These are phyloP conservation scores for Aspergillus aculeatus DNA, from an alignment of 2,329 filamentous ascomycete species.

Conservation along the genomic window DNA sequence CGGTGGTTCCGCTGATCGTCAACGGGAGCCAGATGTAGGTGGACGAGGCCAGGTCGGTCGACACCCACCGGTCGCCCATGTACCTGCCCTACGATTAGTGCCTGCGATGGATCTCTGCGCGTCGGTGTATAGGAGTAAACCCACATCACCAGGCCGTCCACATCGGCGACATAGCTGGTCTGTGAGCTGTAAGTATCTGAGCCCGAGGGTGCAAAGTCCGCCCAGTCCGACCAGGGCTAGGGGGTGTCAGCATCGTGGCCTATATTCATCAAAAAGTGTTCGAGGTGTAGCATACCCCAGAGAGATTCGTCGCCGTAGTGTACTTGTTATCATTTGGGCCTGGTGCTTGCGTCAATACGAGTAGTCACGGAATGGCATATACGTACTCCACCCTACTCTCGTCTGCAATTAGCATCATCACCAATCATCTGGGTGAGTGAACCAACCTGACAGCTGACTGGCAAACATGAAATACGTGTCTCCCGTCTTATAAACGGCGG, in stretches of 20 bases:
- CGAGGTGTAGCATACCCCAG: constrained; percentile 38
- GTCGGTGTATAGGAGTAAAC: constrained; percentile 39
- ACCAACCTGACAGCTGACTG: constrained; percentile 47
- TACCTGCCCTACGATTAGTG: constrained; percentile 39
- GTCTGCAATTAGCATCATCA: neutral
- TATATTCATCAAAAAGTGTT: too few relatives aligned
- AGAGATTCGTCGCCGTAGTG: constrained; percentile 56
- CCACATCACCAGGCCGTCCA: constrained; percentile 32
- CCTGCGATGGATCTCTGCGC: neutral
- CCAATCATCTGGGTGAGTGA: rapidly evolving
- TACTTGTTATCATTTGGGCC: constrained; percentile 58
- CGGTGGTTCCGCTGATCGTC: constrained; percentile 9
- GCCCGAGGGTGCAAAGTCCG: constrained; percentile 55
- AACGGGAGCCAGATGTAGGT: constrained; percentile 67
- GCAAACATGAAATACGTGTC: constrained; percentile 66
- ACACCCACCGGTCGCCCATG: constrained; percentile 67
- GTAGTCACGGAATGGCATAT: neutral
- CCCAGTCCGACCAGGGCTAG: constrained; percentile 58
- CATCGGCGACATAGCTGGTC: constrained; percentile 56
- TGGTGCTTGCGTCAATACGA: neutral
- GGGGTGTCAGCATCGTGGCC: neutral
- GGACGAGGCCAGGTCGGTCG: constrained; percentile 57
- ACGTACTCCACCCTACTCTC: constrained; percentile 13
- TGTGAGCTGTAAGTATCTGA: constrained; percentile 61
- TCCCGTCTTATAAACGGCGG: constrained; percentile 61